Base-by-base conservation (phyloP, 2,329 filamentous ascomycete species). In the Aspergillus quadricinctus region DNA sequence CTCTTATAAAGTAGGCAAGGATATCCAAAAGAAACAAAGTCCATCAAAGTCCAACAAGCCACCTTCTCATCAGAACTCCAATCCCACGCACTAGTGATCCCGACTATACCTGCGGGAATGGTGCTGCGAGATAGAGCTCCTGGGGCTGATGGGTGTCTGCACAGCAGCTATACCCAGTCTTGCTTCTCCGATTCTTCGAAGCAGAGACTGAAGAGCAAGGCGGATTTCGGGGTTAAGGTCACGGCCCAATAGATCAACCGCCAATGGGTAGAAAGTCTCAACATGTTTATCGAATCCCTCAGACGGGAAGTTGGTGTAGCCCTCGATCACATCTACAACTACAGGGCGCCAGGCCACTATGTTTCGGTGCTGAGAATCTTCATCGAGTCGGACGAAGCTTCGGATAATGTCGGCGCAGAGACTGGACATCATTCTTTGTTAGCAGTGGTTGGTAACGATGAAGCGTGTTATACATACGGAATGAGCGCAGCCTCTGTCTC, bases 331-430 rank as follows among this genome's bases (percentile, higher is more conserved):
- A 69, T 96, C 94, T 19, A 99, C 92, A 1, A 99, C 94, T 0
- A 99, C 94, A 0, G 94, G 94, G 19, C 94, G 83, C 94, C 94
- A 99, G 0, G 95, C 96, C 27, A 95, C 85, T 54, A 99, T 96
- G 74, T 99, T 99, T 55, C 94, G 84, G 71, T 97, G 92, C 75
- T 99, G 94, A 28, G 90, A 95, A 69, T 99, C 95, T 72, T 97
- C 92, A 69, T 97, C 94, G 3, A 99, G 85, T 3, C 82, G 80
- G 10, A 91, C 86, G 73, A 96, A 99, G 14, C 88, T 88, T 40
- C 85, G 83, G 59, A 99, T 88, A 61, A 99, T 96, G 72, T 99
- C 94, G 67, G 89, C 90, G 78, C 94, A 99, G 3, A 99, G 83
- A 43, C 80, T 81, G 62, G 6, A 60, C 5, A 49, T 17, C 19